Base-by-base conservation (phyloP, 768 basidiomycete genomes). In the Dacryopinax primogenitus region DNA sequence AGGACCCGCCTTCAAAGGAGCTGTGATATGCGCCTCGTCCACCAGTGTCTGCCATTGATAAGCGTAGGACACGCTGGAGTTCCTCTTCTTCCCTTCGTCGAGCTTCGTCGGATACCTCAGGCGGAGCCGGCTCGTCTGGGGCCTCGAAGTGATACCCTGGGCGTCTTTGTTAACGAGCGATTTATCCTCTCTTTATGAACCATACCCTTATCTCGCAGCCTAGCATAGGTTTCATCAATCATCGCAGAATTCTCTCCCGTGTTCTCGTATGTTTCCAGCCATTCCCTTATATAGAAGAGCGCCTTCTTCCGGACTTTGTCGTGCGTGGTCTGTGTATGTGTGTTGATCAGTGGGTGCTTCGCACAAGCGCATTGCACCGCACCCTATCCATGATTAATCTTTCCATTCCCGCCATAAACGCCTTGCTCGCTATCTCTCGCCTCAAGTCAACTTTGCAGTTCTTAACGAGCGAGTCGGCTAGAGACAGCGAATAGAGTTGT, bases 81-180 rank as follows among this genome's bases (percentile, higher is more conserved):
- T 98, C 95, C 71, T 95, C 95, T 71, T 97, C 95, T 72, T 98
- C 95, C 66, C 83, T 82, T 13, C 90, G 80, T 13, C 89, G 82
- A 44, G 84, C 83, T 13, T 90, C 90, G 67, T 92, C 91, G 67
- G 90, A 89, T 15, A 85, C 83, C 0, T 82, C 72, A 0, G 84
- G 86, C 0, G 89, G 88, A 2, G 84, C 80, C 16, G 84, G 78
- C 23, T 67, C 67, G 70, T 90, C 87, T 32, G 80, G 72, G 1
- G 81, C 78, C 62, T 86, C 83, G 67, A 90, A 90, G 69, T 84
- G 88, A 75, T 84, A 88, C 67, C 84, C 90, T 90, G 67, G 33
- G 32, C 36, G 44, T 7, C 23, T 30, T 21, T 33, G 28, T 11
- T 21, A 45, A 33, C 64, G 18, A 26, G 23, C 15, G 18, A 33